Evolutionary conservation across 345 rosid species (phyloP), one percentile per base, ranked within the genome.

Genomic region (Dipteronia dyeriana): DNA sequence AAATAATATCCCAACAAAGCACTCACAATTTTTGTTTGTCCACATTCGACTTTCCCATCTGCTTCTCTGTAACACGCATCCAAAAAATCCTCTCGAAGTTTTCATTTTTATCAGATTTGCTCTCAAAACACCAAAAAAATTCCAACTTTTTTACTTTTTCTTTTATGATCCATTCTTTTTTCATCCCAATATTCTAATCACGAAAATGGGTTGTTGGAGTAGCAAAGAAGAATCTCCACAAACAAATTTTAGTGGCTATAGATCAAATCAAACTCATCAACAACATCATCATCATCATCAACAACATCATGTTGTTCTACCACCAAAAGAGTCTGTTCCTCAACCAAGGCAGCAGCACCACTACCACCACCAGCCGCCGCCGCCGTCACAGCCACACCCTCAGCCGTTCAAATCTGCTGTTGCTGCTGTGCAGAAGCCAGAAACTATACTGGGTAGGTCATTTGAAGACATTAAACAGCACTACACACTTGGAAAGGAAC

Each of bases 381-480:
- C 43, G 22, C 81, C 75, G 38, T 1, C 38, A 3, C 34, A 31
- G 3, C 78, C 41, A 49, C 77, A 75, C 66, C 76, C 57, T 16
- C 85, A 61, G 47, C 23, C 74, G 4, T 39, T 64, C 67, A 73
- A 60, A 41, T 22, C 38, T 60, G 38, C 67, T 39, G 41, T 7
- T 53, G 47, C 73, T 77, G 7, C 26, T 34, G 79, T 59, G 11
- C 83, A 62, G 59, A 78, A 63, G 70, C 79, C 86, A 31, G 88
- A 86, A 4, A 81, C 89, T 11, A 85, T 94, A 34, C 85, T 92
- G n/a, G 97, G 90, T 0, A 89, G 88, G 66, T 90, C 94, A 23
- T 88, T 89, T 76, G 97, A 90, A 39, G 95, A 94, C 72, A 79
- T 94, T 71, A 90, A 61, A 82, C 81, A 80, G 57, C 76, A 65